These are phyloP conservation scores for Paramecium octaurelia DNA, from an alignment of 73 alveolate genomes.

Conservation along the genomic window DNA sequence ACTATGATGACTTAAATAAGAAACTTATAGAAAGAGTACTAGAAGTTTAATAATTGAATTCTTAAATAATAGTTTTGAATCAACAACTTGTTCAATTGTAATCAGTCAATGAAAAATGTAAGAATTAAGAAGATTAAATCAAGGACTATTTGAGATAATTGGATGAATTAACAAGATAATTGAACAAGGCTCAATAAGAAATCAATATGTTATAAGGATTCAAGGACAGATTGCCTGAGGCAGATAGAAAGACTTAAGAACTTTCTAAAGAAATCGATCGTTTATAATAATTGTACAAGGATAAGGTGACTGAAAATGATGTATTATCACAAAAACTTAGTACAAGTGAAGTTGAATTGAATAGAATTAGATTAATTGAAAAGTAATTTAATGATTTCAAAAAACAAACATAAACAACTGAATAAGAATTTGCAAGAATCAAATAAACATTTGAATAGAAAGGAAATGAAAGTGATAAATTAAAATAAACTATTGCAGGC, in stretches of 20 bases:
- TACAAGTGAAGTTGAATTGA: neutral
- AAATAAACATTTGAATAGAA: slow-evolving; percentile 3
- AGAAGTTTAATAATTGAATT: slow-evolving; percentile 13
- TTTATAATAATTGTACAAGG: neutral
- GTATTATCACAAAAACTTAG: neutral
- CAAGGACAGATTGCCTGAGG: slow-evolving; percentile 2
- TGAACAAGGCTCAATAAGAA: neutral
- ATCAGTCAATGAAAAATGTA: neutral
- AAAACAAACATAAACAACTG: neutral
- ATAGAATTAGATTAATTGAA: slow-evolving; percentile 23
- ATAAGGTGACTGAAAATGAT: neutral
- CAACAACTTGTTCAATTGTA: neutral
- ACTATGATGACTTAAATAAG: neutral
- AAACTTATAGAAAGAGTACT: neutral
- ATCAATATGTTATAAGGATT: slow-evolving; percentile 1
- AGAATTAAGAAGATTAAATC: neutral
- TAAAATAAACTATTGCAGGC: neutral
- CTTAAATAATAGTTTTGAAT: neutral
- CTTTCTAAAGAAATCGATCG: slow-evolving; percentile 1
- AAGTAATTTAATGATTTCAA: slow-evolving; percentile 14
- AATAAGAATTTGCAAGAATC: slow-evolving; percentile 5
- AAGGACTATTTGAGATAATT: neutral
- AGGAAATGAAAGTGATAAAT: neutral
- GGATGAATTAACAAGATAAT: slow-evolving; percentile 10
- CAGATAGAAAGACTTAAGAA: neutral